These are phyloP conservation scores for Barnettozyma salicaria DNA, from an alignment of 805 yeast genomes.

Conservation along the genomic window DNA sequence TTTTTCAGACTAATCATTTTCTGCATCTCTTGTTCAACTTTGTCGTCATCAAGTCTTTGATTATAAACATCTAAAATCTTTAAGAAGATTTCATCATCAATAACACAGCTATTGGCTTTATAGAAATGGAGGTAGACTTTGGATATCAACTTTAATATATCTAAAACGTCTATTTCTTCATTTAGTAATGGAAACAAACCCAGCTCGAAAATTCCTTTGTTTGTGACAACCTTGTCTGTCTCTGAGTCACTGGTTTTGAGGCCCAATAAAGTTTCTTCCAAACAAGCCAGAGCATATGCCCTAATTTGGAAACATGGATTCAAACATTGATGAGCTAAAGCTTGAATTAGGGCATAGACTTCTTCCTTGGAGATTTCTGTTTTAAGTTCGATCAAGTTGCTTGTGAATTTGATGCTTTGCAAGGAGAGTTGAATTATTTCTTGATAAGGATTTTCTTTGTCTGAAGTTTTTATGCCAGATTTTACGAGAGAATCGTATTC, in stretches of 20 bases:
- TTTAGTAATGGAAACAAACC: constrained; percentile 71
- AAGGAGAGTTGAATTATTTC: constrained; percentile 53
- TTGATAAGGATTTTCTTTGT: constrained; percentile 43
- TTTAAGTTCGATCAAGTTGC: constrained; percentile 39
- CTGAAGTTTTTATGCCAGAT: constrained; percentile 37
- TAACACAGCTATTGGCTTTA: constrained; percentile 25
- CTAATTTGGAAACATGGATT: constrained; percentile 82
- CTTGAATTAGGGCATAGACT: constrained; percentile 60
- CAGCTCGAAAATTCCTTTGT: constrained; percentile 56
- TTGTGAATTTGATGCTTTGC: constrained; percentile 56
- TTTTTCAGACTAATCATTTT: constrained; percentile 33
- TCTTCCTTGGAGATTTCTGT: constrained; percentile 29
- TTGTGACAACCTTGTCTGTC: constrained; percentile 34
- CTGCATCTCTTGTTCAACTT: constrained; percentile 34
- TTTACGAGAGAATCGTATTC: constrained; percentile 42
- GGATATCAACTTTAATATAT: constrained; percentile 60
- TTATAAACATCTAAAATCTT: constrained; percentile 34
- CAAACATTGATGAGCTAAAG: constrained; percentile 81
- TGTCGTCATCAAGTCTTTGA: constrained; percentile 33
- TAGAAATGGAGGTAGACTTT: constrained; percentile 53
- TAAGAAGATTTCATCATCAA: constrained; percentile 33
- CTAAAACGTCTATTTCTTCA: constrained; percentile 63
- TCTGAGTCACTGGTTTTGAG: constrained; percentile 18
- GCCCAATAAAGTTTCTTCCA: constrained; percentile 43
- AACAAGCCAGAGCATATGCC: constrained; percentile 51